These are phyloP conservation scores for Erythrophleum fordii DNA, from an alignment of 306 rosid species.

Conservation along the genomic window DNA sequence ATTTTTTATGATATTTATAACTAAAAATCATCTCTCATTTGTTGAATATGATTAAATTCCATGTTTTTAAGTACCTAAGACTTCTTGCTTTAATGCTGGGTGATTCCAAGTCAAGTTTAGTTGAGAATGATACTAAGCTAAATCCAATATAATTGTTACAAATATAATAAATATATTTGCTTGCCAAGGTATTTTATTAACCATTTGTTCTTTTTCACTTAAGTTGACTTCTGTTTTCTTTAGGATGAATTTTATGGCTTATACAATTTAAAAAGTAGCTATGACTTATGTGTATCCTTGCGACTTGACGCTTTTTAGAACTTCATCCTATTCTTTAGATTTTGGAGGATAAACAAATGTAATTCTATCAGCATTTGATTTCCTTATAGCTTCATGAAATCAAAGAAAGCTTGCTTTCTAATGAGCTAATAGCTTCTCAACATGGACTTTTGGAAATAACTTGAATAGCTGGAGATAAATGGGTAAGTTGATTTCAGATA, in stretches of 20 bases:
- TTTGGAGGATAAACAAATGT: neutral
- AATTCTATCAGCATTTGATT: neutral
- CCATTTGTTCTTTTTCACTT: neutral
- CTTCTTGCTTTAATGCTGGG: neutral
- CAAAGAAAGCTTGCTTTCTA: neutral
- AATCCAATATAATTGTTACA: neutral
- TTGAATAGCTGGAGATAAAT: neutral
- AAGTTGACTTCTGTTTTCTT: neutral
- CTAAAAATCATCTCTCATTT: too few relatives aligned
- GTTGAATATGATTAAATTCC: neutral
- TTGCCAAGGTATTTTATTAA: too few relatives aligned
- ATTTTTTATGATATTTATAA: too few relatives aligned
- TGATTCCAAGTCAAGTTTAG: neutral
- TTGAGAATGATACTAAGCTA: neutral
- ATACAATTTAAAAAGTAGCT: neutral
- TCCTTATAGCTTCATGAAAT: neutral
- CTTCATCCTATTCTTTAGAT: neutral
- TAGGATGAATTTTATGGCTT: neutral
- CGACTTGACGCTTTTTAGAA: neutral
- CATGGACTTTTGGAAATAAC: neutral
- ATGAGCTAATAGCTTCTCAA: neutral
- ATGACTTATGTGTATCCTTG: neutral
- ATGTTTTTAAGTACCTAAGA: slow-evolving; percentile 2
- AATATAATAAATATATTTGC: neutral
- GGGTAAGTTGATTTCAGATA: neutral